Conservation (phyloP, 306 rosid genomes). For the Cyamopsis tetragonoloba region DNA sequence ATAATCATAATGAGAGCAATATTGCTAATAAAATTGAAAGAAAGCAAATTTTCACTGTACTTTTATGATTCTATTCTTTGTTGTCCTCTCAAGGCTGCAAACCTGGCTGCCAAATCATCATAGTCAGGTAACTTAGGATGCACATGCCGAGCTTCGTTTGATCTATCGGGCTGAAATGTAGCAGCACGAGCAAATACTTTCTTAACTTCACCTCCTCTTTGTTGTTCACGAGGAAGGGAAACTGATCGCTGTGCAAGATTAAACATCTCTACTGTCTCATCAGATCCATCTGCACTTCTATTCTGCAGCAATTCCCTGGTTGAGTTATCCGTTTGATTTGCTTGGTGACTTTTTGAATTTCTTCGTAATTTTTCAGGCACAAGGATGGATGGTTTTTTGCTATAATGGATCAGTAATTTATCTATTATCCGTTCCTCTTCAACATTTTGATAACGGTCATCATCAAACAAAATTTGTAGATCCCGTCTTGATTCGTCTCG, state of each 20-base stretch:
- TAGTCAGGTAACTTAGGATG: conserved; percentile 93
- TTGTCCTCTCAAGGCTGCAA: conserved; percentile 77
- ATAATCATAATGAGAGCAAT: conserved; percentile 22
- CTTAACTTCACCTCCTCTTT: conserved; percentile 39
- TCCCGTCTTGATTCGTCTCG: conserved; percentile 73
- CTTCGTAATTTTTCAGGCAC: conserved; percentile 57
- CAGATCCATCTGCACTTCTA: conserved; percentile 40
- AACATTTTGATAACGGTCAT: conserved; percentile 47
- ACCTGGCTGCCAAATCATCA: conserved; percentile 79
- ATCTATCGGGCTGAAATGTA: conserved; percentile 67
- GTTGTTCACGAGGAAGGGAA: conserved; percentile 76
- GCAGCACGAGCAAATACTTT: conserved; percentile 74
- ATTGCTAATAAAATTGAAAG: conserved; percentile 6
- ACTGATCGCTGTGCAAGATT: conserved; percentile 51
- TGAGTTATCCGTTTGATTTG: conserved; percentile 29
- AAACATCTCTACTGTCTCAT: conserved; percentile 31
- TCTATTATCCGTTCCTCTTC: conserved; percentile 86
- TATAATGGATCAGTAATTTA: conserved; percentile 73
- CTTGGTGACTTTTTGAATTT: conserved; percentile 48
- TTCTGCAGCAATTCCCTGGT: conserved; percentile 31
- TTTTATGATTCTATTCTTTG: conserved; percentile 20
- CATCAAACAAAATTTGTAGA: conserved; percentile 62
- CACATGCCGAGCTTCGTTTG: conserved; percentile 60
- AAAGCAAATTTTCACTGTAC: not conserved
- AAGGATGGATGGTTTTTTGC: conserved; percentile 57